These are phyloP conservation scores for Cladosporium velox DNA, from an alignment of 2,329 filamentous ascomycete genomes.

Conservation along the genomic window DNA sequence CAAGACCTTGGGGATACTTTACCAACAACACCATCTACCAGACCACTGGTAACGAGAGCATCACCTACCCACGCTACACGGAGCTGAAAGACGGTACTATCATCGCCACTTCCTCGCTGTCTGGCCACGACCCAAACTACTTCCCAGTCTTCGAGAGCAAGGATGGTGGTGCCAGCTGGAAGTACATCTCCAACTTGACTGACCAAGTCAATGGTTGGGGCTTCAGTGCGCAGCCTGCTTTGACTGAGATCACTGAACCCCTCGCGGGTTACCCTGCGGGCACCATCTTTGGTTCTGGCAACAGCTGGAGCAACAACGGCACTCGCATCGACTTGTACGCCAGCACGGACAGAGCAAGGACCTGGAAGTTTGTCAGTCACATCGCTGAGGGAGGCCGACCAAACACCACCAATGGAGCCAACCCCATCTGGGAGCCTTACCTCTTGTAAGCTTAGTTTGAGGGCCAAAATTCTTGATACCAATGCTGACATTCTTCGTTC, in stretches of 20 bases:
- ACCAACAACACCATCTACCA: slow-evolving; percentile 24
- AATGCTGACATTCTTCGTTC: not conserved
- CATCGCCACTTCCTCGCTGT: slow-evolving; percentile 21
- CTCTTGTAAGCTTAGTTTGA: slow-evolving; percentile 39
- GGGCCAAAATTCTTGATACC: not conserved
- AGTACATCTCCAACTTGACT: slow-evolving; percentile 24
- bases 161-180: slow-evolving; percentile 24
- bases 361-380: slow-evolving; percentile 68
- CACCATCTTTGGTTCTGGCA: slow-evolving; percentile 23
- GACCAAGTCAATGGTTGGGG: slow-evolving; percentile 25
- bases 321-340: slow-evolving; percentile 64
- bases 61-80: slow-evolving; percentile 22
- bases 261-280: slow-evolving; percentile 20
- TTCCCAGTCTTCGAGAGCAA: slow-evolving; percentile 24
- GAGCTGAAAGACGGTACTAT: slow-evolving; percentile 23
- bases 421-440: slow-evolving; percentile 74
- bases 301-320: slow-evolving; percentile 24
- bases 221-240: slow-evolving; percentile 24
- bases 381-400: slow-evolving; percentile 65
- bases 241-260: slow-evolving; percentile 17
- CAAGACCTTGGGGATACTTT: slow-evolving; percentile 23
- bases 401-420: slow-evolving; percentile 62
- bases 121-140: slow-evolving; percentile 20
- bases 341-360: slow-evolving; percentile 53
- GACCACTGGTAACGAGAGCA: slow-evolving; percentile 17